Evolutionary conservation across 208 protist species (phyloP).

Genomic region (Pavlovales sp.): DNA sequence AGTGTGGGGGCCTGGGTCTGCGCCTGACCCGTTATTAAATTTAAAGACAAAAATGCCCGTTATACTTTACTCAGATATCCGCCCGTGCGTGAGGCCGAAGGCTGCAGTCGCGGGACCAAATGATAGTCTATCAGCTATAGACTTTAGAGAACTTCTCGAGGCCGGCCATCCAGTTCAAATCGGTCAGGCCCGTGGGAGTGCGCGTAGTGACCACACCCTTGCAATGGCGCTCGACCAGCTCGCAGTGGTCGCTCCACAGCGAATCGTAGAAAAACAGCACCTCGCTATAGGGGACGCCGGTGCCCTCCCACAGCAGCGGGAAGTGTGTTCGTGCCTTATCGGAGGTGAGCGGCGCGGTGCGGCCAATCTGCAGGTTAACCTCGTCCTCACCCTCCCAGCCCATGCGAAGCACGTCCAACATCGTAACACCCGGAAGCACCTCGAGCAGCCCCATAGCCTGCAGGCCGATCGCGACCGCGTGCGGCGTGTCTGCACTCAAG

Average conservation of each 20-base stretch:
- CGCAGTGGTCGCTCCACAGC: constrained; percentile 36
- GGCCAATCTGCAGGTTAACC: constrained; percentile 29
- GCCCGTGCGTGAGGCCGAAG: no score
- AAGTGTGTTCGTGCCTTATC: constrained; percentile 43
- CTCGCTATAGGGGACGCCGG: constrained; percentile 12
- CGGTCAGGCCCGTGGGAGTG: background rate
- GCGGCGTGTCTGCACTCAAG: constrained; percentile 23
- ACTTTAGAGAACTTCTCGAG: background rate
- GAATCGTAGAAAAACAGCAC: constrained; percentile 48
- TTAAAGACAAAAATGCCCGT: no score
- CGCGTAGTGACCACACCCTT: constrained; percentile 20
- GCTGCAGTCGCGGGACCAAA: no score
- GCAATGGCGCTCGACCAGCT: constrained; percentile 6
- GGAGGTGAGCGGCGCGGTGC: constrained; percentile 16
- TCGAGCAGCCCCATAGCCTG: constrained; percentile 31
- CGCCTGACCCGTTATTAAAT: no score
- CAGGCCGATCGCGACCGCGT: constrained; percentile 16
- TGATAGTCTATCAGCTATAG: no score
- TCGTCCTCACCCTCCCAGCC: constrained; percentile 8
- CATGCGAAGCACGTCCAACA: background rate
- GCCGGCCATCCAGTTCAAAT: background rate
- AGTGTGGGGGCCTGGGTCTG: no score
- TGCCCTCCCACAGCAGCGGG: constrained; percentile 19
- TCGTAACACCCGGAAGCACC: constrained; percentile 29
- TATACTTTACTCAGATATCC: no score